Percentiles rank a stretch among this genome's conserved stretches.
phyloP scores from a whole-genome alignment of 371 early-diverging fungal genomes.

The Saksenaea vasiformis region DNA sequence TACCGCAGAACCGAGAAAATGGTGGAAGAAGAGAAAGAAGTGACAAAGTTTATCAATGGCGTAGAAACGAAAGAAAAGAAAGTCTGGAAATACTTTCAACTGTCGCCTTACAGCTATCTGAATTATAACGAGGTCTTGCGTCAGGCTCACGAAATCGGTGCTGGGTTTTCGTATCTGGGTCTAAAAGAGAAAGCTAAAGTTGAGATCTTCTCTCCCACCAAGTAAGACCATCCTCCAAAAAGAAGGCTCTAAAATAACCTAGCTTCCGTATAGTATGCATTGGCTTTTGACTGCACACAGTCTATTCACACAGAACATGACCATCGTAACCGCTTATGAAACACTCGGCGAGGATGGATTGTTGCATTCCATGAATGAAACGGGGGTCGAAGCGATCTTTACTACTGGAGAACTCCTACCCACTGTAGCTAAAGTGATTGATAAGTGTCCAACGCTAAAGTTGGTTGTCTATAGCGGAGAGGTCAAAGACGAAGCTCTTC shows the following conservation, averaged over 20 bases:
- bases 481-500: slow-evolving; percentile 49
- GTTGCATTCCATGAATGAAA: slow-evolving; percentile 83
- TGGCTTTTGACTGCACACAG: slow-evolving; percentile 64
- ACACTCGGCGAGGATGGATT: slow-evolving; percentile 90
- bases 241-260: neutral
- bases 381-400: slow-evolving; percentile 77
- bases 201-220: slow-evolving; percentile 70
- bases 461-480: slow-evolving; percentile 79
- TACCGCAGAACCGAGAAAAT: slow-evolving; percentile 61
- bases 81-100: slow-evolving; percentile 80
- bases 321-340: slow-evolving; percentile 87
- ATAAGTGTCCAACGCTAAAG: slow-evolving; percentile 65
- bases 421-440: slow-evolving; percentile 65
- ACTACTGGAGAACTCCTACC: slow-evolving; percentile 82
- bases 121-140: slow-evolving; percentile 59
- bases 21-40: slow-evolving; percentile 74
- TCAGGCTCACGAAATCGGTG: slow-evolving; percentile 52
- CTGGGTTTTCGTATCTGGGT: slow-evolving; percentile 66
- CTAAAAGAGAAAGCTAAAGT: slow-evolving; percentile 56
- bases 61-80: slow-evolving; percentile 71
- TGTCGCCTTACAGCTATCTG: slow-evolving; percentile 65
- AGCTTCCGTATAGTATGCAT: neutral
- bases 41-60: slow-evolving; percentile 65
- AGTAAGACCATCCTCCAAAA: slow-evolving; percentile 32
- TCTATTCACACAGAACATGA: slow-evolving; percentile 70